These are phyloP conservation scores for Saccharomycopsis vini DNA, from an alignment of 805 yeast genomes.

Conservation along the genomic window DNA sequence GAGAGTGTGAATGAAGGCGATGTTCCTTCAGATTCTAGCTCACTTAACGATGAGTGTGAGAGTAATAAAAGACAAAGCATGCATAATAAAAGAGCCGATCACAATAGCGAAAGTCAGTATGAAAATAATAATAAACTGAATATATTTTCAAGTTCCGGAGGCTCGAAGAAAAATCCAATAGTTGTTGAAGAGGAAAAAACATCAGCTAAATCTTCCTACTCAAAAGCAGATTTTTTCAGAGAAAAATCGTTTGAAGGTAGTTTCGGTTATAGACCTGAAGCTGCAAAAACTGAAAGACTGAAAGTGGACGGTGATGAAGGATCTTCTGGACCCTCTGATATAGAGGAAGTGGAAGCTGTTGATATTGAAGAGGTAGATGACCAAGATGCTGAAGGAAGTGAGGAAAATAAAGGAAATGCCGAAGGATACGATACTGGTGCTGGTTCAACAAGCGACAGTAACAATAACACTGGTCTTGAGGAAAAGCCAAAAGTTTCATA, in stretches of 20 bases:
- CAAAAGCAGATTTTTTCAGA: slow-evolving; percentile 3
- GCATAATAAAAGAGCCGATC: too few species aligned
- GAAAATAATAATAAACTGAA: too few species aligned
- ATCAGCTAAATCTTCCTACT: background rate
- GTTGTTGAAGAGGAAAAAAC: slow-evolving; percentile 11
- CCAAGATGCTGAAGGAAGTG: background rate
- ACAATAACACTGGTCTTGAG: too few species aligned
- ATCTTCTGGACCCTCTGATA: too few species aligned
- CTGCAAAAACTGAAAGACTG: slow-evolving; percentile 2
- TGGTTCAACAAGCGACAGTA: too few species aligned
- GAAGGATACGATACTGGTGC: too few species aligned
- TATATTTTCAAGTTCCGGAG: background rate
- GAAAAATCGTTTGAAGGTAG: background rate
- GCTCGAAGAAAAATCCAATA: slow-evolving; percentile 2
- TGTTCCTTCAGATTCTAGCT: background rate
- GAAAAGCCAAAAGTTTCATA: too few species aligned
- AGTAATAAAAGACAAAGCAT: too few species aligned
- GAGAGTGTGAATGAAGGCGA: background rate
- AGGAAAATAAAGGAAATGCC: too few species aligned
- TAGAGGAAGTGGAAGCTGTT: background rate
- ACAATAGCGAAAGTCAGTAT: too few species aligned
- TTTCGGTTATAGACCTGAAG: slow-evolving; percentile 12
- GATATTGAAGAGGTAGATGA: background rate
- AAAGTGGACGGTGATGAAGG: background rate
- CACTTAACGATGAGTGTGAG: background rate